These are phyloP conservation scores for Xylariaceae sp. DNA, from an alignment of 2,329 filamentous ascomycete species.

Conservation along the genomic window DNA sequence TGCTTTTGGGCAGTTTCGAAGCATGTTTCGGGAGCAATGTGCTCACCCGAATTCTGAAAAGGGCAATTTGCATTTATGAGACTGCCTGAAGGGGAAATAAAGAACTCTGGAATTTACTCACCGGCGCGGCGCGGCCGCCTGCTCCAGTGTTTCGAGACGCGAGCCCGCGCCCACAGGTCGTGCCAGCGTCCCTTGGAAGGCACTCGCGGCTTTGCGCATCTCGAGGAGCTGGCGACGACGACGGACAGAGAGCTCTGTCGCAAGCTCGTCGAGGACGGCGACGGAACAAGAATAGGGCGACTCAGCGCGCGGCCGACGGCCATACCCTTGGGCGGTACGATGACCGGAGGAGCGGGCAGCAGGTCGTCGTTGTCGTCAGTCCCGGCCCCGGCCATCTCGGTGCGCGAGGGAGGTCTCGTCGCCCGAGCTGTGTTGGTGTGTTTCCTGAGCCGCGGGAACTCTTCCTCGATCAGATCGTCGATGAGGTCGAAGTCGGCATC, in stretches of 20 bases:
- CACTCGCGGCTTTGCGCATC: neutral
- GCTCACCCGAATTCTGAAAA: too few species aligned
- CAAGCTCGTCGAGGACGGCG: neutral
- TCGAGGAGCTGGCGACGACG: too few species aligned
- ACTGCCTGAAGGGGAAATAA: too few species aligned
- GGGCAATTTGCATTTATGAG: too few species aligned
- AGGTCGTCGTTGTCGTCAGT: conserved; percentile 1
- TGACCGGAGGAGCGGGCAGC: conserved; percentile 14
- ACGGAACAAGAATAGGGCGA: neutral
- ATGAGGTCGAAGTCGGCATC: conserved; percentile 23
- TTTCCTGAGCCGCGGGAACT: conserved; percentile 25
- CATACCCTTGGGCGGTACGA: conserved; percentile 29
- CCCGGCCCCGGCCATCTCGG: neutral
- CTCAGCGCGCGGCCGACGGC: conserved; percentile 7
- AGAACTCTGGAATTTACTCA: too few species aligned
- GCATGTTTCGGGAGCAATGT: too few species aligned
- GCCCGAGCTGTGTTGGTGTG: neutral
- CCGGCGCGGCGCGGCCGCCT: too few species aligned
- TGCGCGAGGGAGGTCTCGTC: neutral
- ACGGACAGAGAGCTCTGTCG: too few species aligned
- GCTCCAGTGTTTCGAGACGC: neutral
- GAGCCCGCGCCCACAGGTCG: neutral
- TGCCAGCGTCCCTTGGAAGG: neutral
- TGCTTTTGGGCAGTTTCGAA: too few species aligned
- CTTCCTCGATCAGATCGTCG: conserved; percentile 26